These are phyloP conservation scores for Oryza punctata DNA, from an alignment of 176 grass and related monocot species.

Conservation along the genomic window DNA sequence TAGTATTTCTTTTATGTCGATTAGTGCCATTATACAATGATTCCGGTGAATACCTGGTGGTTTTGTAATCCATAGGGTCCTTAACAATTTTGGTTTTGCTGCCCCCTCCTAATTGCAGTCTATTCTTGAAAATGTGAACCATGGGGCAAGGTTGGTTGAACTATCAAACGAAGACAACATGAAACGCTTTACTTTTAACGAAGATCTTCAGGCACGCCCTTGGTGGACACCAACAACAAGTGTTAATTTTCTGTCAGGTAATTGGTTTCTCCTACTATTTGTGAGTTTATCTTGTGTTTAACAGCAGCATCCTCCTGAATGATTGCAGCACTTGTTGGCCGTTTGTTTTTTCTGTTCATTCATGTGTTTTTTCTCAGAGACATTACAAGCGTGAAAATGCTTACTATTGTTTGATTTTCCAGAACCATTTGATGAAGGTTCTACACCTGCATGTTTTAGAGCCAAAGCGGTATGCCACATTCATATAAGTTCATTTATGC, in stretches of 20 bases:
- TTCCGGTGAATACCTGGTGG: neutral
- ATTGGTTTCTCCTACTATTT: slow-evolving; percentile 27
- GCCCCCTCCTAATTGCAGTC: slow-evolving; percentile 39
- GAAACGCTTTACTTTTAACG: slow-evolving; percentile 75
- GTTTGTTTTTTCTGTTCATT: slow-evolving; percentile 23
- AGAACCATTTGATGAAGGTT: slow-evolving; percentile 71
- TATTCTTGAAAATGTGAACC: slow-evolving; percentile 60
- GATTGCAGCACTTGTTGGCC: slow-evolving; percentile 21
- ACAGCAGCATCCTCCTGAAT: slow-evolving; percentile 18
- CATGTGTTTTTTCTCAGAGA: neutral
- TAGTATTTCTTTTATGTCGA: neutral
- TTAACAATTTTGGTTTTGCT: slow-evolving; percentile 26
- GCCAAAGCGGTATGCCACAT: slow-evolving; percentile 58
- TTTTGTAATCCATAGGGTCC: neutral
- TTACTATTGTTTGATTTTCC: slow-evolving; percentile 40
- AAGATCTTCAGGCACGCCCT: slow-evolving; percentile 81
- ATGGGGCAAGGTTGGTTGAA: slow-evolving; percentile 74
- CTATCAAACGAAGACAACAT: slow-evolving; percentile 71
- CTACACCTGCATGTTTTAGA: slow-evolving; percentile 53
- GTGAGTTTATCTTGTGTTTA: neutral
- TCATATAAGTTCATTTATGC: neutral
- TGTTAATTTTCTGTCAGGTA: slow-evolving; percentile 86
- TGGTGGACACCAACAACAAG: slow-evolving; percentile 86
- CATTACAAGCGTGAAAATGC: neutral
- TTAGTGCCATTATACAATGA: slow-evolving; percentile 14